Percentiles rank a stretch among this genome's conserved stretches.
Conservation (phyloP, 2,329 filamentous ascomycete species). For the Aspergillus sp. region DNA sequence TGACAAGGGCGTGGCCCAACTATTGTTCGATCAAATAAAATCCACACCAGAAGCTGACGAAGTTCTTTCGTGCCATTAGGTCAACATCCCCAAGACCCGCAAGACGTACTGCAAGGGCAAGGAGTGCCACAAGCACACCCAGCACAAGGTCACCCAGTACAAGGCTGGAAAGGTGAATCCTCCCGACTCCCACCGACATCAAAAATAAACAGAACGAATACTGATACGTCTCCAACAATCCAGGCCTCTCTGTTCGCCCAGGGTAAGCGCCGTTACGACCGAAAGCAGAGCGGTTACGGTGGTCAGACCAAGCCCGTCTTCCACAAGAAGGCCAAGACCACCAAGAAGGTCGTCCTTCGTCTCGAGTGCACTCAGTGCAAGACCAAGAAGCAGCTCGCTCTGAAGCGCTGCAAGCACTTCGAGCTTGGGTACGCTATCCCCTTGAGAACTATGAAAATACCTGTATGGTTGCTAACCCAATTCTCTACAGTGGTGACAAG, state of each 20-base stretch:
- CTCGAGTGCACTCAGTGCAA: slow-evolving; percentile 98
- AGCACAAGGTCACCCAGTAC: slow-evolving; percentile 95
- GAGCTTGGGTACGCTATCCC: slow-evolving; percentile 81
- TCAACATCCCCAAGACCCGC: slow-evolving; percentile 98
- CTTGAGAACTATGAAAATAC: too few relatives aligned
- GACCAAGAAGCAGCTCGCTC: slow-evolving; percentile 93
- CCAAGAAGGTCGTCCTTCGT: slow-evolving; percentile 99
- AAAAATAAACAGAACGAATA: slow-evolving; percentile 16
- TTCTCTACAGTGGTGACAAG: slow-evolving; percentile 87
- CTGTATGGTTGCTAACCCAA: slow-evolving; percentile 43
- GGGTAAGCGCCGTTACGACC: slow-evolving; percentile 99
- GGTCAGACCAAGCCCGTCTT: slow-evolving; percentile 99
- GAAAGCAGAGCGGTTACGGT: slow-evolving; percentile 99
- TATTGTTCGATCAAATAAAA: background rate
- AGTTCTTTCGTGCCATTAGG: slow-evolving; percentile 52
- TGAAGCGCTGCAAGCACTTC: slow-evolving; percentile 99
- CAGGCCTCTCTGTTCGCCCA: slow-evolving; percentile 91
- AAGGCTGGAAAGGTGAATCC: slow-evolving; percentile 81
- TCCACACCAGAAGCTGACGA: slow-evolving; percentile 5
- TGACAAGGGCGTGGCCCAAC: slow-evolving; percentile 3
- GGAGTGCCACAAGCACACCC: slow-evolving; percentile 89
- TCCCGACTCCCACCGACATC: slow-evolving; percentile 13
- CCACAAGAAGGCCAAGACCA: slow-evolving; percentile 99
- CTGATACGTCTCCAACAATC: slow-evolving; percentile 22
- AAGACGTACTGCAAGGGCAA: slow-evolving; percentile 98